Conservation (phyloP, 805 yeast genomes). For the Jamesozyma jinghongensis region DNA sequence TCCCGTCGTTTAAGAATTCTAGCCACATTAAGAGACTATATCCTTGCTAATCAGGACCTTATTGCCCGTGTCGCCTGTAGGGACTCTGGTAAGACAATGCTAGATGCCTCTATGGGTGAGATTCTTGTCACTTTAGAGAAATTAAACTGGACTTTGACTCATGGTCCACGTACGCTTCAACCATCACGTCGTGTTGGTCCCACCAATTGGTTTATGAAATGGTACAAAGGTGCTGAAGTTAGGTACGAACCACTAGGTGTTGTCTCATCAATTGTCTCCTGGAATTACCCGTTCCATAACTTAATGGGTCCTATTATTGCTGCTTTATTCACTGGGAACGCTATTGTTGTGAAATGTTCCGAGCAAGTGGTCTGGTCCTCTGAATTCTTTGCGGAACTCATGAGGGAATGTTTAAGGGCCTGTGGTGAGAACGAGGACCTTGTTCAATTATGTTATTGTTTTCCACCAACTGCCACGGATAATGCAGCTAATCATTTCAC, state of each 20-base stretch:
- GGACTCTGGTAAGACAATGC: slow-evolving; percentile 91
- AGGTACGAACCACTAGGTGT: slow-evolving; percentile 86
- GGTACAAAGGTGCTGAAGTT: slow-evolving; percentile 87
- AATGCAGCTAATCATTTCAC: slow-evolving; percentile 71
- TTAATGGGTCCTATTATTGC: slow-evolving; percentile 88
- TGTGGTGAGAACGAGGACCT: slow-evolving; percentile 73
- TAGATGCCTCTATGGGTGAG: slow-evolving; percentile 95
- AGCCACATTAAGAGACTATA: slow-evolving; percentile 58
- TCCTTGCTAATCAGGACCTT: slow-evolving; percentile 72
- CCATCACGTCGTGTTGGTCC: slow-evolving; percentile 82
- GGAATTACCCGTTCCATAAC: slow-evolving; percentile 98
- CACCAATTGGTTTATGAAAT: slow-evolving; percentile 64
- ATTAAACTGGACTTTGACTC: slow-evolving; percentile 75
- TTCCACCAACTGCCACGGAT: slow-evolving; percentile 47
- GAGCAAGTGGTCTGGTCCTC: slow-evolving; percentile 97
- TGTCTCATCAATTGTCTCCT: slow-evolving; percentile 82
- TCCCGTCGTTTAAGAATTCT: slow-evolving; percentile 62
- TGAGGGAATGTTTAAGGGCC: slow-evolving; percentile 59
- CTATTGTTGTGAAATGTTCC: slow-evolving; percentile 85
- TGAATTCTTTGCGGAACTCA: slow-evolving; percentile 61
- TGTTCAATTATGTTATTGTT: slow-evolving; percentile 81
- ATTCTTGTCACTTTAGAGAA: slow-evolving; percentile 92
- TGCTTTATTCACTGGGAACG: slow-evolving; percentile 82
- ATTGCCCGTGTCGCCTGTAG: slow-evolving; percentile 91
- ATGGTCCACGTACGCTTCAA: slow-evolving; percentile 67